phyloP scores from a whole-genome alignment of 768 basidiomycete genomes.

The Podaxis mareebaensis region DNA sequence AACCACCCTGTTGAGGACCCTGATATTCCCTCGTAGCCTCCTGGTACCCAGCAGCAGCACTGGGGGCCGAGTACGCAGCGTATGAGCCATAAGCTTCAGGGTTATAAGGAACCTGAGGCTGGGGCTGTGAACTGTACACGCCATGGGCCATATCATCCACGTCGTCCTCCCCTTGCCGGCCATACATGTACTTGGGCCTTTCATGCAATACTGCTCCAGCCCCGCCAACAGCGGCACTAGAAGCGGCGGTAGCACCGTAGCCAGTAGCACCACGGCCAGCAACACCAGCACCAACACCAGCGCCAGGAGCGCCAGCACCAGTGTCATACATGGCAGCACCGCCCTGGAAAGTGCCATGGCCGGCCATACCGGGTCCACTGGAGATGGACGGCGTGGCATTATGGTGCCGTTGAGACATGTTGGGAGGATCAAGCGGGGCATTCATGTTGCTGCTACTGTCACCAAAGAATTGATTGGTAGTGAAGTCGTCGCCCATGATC shows the following conservation, averaged over 20 bases:
- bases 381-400: slow-evolving; percentile 30
- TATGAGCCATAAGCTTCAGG: slow-evolving; percentile 46
- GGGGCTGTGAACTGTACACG: slow-evolving; percentile 43
- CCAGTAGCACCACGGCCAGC: slow-evolving; percentile 3
- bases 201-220: slow-evolving; percentile 11
- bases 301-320: slow-evolving; percentile 27
- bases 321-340: slow-evolving; percentile 35
- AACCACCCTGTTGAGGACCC: slow-evolving; percentile 28
- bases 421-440: slow-evolving; percentile 21
- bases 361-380: slow-evolving; percentile 38
- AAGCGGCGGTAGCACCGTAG: slow-evolving; percentile 20
- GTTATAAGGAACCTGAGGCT: slow-evolving; percentile 38
- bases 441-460: slow-evolving; percentile 17
- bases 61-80: slow-evolving; percentile 30
- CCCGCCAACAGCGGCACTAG: not conserved
- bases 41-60: slow-evolving; percentile 27
- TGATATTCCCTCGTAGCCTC: slow-evolving; percentile 34
- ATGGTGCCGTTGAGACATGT: slow-evolving; percentile 27
- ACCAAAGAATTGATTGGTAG: slow-evolving; percentile 24
- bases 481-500: slow-evolving; percentile 33
- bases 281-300: not conserved
- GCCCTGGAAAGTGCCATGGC: slow-evolving; percentile 39
- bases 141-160: slow-evolving; percentile 34
- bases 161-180: slow-evolving; percentile 32
- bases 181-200: slow-evolving; percentile 38